Percentiles rank a stretch among this genome's conserved stretches.
These are phyloP conservation scores for Lathyrus tuberosus DNA, from an alignment of 306 rosid species.

Conservation along the genomic window DNA sequence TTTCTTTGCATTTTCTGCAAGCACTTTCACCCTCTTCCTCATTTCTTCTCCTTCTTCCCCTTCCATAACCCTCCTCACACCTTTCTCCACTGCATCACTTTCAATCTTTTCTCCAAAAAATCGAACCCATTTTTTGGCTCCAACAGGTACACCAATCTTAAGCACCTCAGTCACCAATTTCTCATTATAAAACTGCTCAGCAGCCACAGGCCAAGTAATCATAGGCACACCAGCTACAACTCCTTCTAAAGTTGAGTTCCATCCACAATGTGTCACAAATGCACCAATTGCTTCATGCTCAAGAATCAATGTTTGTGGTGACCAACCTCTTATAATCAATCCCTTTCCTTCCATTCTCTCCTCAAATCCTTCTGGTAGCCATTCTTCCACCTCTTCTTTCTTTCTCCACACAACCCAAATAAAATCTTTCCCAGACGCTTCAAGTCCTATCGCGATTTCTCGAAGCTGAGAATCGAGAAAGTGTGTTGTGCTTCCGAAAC, in stretches of 20 bases:
- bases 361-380: conserved; percentile 51
- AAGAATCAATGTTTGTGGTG: conserved; percentile 48
- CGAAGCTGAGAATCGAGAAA: conserved; percentile 50
- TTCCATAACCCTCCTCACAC: conserved; percentile 33
- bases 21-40: conserved; percentile 21
- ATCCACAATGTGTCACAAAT: conserved; percentile 53
- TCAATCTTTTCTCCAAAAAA: background rate
- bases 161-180: conserved; percentile 37
- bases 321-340: conserved; percentile 55
- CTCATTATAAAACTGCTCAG: conserved; percentile 54
- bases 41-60: conserved; percentile 44
- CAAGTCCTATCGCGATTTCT: conserved; percentile 61
- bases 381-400: conserved; percentile 13
- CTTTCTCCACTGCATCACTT: conserved; percentile 34
- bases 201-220: conserved; percentile 52
- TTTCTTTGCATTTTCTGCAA: conserved; percentile 10
- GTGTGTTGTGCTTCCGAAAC: conserved; percentile 49
- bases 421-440: conserved; percentile 51
- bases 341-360: conserved; percentile 49
- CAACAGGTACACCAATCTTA: conserved; percentile 41
- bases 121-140: conserved; percentile 7
- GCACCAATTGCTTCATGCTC: conserved; percentile 48
- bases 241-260: conserved; percentile 59
- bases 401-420: conserved; percentile 51
- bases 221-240: conserved; percentile 47